Base-by-base conservation (phyloP, 202 grass and related monocot species). In the Setaria italica region DNA sequence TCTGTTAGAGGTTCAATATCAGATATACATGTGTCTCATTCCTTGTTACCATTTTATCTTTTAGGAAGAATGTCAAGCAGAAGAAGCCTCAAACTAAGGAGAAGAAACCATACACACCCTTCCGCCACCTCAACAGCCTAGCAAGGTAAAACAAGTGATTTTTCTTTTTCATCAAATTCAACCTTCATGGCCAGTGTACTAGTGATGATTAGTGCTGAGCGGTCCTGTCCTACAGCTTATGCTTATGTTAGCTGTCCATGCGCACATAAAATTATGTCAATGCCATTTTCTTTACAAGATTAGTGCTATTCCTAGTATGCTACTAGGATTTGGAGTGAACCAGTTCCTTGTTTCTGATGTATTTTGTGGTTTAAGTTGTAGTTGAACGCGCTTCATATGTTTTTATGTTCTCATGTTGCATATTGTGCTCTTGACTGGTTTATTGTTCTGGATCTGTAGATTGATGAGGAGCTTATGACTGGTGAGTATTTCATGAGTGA, bases 401-500 rank as follows among this genome's bases (percentile, higher is more conserved):
- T 49, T 65, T 17, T n/a, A 20, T 87, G 67, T 29, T 42, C 45
- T 65, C 29, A 25, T 84, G 80, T 72, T 67, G 49, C 34, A 35
- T 35, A 20, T 19, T 89, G 55, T 77, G 39, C 15, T 62, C 47
- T 84, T 50, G 46, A 62, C 78, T 84, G 50, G 78, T 59, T 62
- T 85, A 47, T 62, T 46, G 48, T 82, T 84, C 12, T 85, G 46
- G 41, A 46, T 54, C 21, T 96, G 72, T 86, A 99, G 96, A 90
- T 96, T 82, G 96, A 99, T 78, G 55, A 88, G 65, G 70, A 91
- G 84, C 86, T 98, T 71, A 88, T 94, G 84, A 95, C 76, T 81
- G 96, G 96, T 86, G 93, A 98, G 84, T 98, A 85, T 95, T 98
- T 99, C 90, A 70, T 99, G 66, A 99, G 93, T 78, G 96, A 94